These are phyloP conservation scores for cucumber (Cucumis sativus) DNA, from an alignment of 306 rosid species.

Conservation along the genomic window DNA sequence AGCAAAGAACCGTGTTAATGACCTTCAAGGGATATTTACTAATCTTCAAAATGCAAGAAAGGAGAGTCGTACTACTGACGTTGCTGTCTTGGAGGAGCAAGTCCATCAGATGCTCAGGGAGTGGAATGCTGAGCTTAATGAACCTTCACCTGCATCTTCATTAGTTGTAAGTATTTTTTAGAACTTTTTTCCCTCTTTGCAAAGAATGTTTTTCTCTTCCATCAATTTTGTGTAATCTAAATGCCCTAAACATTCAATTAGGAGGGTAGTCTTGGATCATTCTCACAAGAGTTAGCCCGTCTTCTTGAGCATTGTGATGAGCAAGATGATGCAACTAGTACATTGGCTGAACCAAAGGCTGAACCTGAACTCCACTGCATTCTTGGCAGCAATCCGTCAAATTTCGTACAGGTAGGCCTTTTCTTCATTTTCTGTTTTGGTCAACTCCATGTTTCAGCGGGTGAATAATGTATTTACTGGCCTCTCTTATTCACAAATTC, in stretches of 20 bases:
- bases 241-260: constrained; percentile 16
- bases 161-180: constrained; percentile 3
- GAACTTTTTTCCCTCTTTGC: not conserved
- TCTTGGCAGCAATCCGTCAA: constrained; percentile 36
- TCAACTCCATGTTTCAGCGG: not conserved
- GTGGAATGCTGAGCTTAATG: constrained; percentile 92
- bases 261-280: constrained; percentile 92
- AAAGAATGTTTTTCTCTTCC: not conserved
- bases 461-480: not conserved
- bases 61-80: constrained; percentile 75
- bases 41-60: constrained; percentile 88
- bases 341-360: constrained; percentile 61
- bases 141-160: constrained; percentile 92
- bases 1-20: constrained; percentile 91
- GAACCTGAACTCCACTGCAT: constrained; percentile 59
- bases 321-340: constrained; percentile 95
- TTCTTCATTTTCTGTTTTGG: not conserved
- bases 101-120: constrained; percentile 97
- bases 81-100: constrained; percentile 84
- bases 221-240: not conserved
- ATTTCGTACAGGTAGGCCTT: constrained; percentile 43
- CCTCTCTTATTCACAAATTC: not conserved
- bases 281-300: constrained; percentile 75
- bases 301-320: constrained; percentile 81
- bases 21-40: constrained; percentile 66